Base-by-base conservation (phyloP, 2,329 filamentous ascomycete genomes). In the Geoglossum cookeanum region DNA sequence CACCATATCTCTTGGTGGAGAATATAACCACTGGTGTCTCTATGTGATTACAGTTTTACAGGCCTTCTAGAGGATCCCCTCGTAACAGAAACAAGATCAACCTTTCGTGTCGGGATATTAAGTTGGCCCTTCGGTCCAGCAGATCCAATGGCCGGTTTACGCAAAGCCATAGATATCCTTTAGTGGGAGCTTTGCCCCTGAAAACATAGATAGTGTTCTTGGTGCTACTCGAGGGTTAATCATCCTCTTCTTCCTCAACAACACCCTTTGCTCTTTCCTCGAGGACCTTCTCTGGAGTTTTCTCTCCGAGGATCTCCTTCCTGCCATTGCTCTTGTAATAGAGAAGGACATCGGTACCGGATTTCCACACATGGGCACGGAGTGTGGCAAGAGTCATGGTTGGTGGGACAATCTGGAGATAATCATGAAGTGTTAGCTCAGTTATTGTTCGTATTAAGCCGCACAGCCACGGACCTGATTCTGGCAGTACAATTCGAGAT, bases 381-480 rank as follows among this genome's bases (percentile, higher is more conserved):
- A 98, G 81, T 0, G 90, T 96, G 3, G 89, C 88, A n/a, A 98
- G 78, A 39, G 85, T 97, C 84, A 95, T 96, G 35, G 83, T 85
- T 5, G 83, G 81, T 1, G 85, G 79, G 30, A 97, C 75, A 59
- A 85, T 69, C 74, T 76, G 35, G 3, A 33, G 52, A 57, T 42
- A 55, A 15, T 37, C 47, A 54, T 58, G 54, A 55, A 17, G 59
- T 32, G 27, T 51, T 39, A 37, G 57, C 0, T 13, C 17, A 48
- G 59, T n/a, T 15, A 37, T 17, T 37, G 8, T 42, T n/a, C 53
- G 29, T 35, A 7, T 45, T 55, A 22, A 48, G 47, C 22, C 32
- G 51, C 27, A 32, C 30, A 30, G n/a, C 48, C 45, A 72, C 81
- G 66, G 71, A 92, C 89, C 76, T 89, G 86, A 57, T 90, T 86